These are phyloP conservation scores for Piedraia hortae DNA, from an alignment of 2,329 filamentous ascomycete genomes.

Conservation along the genomic window DNA sequence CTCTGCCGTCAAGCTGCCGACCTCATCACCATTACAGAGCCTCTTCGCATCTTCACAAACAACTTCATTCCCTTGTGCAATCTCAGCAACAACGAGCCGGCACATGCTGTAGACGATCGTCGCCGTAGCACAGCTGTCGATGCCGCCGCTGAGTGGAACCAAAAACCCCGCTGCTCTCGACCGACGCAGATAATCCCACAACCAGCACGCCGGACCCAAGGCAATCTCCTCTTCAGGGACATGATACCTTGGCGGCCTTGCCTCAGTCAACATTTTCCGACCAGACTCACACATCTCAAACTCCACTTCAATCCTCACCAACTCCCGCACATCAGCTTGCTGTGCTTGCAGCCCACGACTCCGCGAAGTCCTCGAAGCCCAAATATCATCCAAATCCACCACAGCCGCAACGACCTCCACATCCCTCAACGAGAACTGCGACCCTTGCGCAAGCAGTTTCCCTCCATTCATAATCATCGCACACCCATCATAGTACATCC, in stretches of 20 bases:
- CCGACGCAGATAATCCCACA: conserved; percentile 35
- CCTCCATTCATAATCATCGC: conserved; percentile 36
- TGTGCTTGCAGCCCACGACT: conserved; percentile 32
- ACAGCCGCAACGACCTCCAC: conserved; percentile 28
- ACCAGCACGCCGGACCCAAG: conserved; percentile 33
- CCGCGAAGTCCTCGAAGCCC: conserved; percentile 28
- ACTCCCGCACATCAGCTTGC: conserved; percentile 16
- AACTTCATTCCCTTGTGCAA: conserved; percentile 23
- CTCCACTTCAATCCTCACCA: conserved; percentile 19
- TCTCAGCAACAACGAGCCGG: conserved; percentile 25
- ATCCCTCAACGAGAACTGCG: conserved; percentile 34
- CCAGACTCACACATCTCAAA: conserved; percentile 15
- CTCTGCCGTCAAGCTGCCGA: conserved; percentile 23
- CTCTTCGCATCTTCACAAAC: conserved; percentile 27
- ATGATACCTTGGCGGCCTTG: conserved; percentile 26
- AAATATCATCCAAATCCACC: conserved; percentile 39
- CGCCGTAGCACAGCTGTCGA: conserved; percentile 31
- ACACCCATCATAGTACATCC: conserved; percentile 34
- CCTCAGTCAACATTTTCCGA: conserved; percentile 14
- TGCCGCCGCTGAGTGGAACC: conserved; percentile 30
- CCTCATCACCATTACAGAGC: conserved; percentile 24
- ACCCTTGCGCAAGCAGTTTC: conserved; percentile 34
- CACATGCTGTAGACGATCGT: conserved; percentile 22
- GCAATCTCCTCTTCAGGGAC: conserved; percentile 40
- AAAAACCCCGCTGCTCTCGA: conserved; percentile 27